Evolutionary conservation across 352 stramenopile genomes (phyloP).

Genomic region (Pythium vanterpoolii): DNA sequence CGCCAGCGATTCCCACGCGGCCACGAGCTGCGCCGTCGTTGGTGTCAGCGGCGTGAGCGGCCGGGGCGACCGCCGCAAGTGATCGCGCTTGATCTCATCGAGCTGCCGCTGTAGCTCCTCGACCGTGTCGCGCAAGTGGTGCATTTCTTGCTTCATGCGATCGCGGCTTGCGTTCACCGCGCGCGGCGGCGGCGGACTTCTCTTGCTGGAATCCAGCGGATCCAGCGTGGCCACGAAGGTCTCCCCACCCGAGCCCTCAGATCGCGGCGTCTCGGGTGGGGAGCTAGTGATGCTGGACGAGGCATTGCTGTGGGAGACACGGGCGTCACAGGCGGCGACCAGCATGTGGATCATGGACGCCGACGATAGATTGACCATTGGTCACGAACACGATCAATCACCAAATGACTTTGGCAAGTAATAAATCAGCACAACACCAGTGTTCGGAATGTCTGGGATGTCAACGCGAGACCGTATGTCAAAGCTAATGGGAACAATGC

Average conservation of each 20-base stretch:
- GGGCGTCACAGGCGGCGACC: conserved; percentile 12
- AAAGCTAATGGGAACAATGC: background rate
- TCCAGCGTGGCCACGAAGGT: background rate
- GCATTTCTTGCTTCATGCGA: conserved; percentile 29
- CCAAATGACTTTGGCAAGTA: background rate
- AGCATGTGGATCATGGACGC: conserved; percentile 13
- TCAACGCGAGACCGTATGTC: too few species aligned
- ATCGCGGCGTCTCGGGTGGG: conserved; percentile 6
- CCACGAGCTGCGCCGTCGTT: conserved; percentile 34
- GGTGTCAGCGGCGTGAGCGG: background rate
- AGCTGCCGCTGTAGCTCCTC: conserved; percentile 32
- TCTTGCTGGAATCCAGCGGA: background rate
- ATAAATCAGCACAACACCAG: too few species aligned
- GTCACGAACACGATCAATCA: background rate
- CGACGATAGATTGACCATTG: background rate
- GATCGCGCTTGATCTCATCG: conserved; percentile 16
- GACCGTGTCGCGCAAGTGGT: conserved; percentile 37
- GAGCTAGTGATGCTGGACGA: conserved; percentile 11
- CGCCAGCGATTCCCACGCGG: conserved; percentile 24
- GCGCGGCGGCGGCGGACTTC: background rate
- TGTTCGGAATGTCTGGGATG: too few species aligned
- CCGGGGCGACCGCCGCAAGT: conserved; percentile 6
- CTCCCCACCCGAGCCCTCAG: background rate
- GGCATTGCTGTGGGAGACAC: background rate
- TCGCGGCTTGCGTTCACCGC: conserved; percentile 16